Percentiles rank a stretch among this genome's conserved stretches.
These are phyloP conservation scores for Aspergillus neoniger DNA, from an alignment of 2,329 filamentous ascomycete genomes.

Conservation along the genomic window DNA sequence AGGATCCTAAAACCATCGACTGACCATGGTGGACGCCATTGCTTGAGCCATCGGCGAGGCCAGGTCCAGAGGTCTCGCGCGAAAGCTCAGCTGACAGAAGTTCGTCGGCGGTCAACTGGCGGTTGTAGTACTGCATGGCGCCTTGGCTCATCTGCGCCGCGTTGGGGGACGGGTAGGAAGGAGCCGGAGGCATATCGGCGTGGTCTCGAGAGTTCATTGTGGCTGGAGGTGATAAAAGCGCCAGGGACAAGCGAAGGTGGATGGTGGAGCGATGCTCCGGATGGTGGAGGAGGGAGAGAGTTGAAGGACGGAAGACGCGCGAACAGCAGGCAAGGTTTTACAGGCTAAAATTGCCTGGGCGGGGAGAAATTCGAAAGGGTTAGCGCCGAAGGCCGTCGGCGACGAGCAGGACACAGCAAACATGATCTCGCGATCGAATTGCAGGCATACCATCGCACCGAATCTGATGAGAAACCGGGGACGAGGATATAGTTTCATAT, in stretches of 20 bases:
- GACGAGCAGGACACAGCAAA: conserved; percentile 34
- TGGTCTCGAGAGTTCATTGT: conserved; percentile 47
- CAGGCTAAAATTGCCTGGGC: conserved; percentile 40
- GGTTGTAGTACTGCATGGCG: conserved; percentile 48
- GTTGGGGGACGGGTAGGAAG: conserved; percentile 49
- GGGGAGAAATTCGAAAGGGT: conserved; percentile 38
- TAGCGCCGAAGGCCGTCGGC: conserved; percentile 36
- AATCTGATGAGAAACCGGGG: conserved; percentile 18
- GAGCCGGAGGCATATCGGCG: conserved; percentile 45
- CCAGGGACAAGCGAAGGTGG: conserved; percentile 20
- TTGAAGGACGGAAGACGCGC: conserved; percentile 34
- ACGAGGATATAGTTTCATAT: conserved; percentile 31
- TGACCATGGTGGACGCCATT: conserved; percentile 45
- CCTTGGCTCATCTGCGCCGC: conserved; percentile 48
- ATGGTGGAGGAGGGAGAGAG: conserved; percentile 24
- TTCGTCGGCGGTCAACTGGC: conserved; percentile 50
- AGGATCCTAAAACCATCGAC: conserved; percentile 42
- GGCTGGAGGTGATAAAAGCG: conserved; percentile 15
- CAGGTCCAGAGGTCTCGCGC: conserved; percentile 48
- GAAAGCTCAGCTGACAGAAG: conserved; percentile 51
- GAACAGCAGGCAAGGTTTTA: conserved; percentile 37
- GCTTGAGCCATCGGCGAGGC: conserved; percentile 43
- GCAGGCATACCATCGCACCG: conserved; percentile 18
- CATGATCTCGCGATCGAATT: conserved; percentile 31
- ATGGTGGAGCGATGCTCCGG: conserved; percentile 38